A percentile compares a stretch with the other conserved stretches of the same genome.
Conservation (phyloP, 2,329 filamentous ascomycete species). For the Phyllosticta ampelicida region DNA sequence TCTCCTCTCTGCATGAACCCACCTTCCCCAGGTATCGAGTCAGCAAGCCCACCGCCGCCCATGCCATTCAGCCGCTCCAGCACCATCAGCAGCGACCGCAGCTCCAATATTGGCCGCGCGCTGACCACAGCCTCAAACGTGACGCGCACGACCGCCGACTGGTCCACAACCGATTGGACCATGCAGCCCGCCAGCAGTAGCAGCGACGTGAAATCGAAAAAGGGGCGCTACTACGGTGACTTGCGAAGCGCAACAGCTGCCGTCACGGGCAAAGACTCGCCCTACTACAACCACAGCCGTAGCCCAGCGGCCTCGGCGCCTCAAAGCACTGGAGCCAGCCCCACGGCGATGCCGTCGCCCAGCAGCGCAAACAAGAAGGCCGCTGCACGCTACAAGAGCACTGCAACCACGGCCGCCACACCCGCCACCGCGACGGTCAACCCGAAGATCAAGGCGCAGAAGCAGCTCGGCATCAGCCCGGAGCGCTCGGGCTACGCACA, state of each 20-base stretch:
- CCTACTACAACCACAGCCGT: conserved; percentile 13
- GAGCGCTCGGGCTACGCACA: conserved; percentile 21
- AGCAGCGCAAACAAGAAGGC: conserved; percentile 18
- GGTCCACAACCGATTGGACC: conserved; percentile 17
- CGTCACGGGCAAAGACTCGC: conserved; percentile 19
- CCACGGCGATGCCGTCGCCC: conserved; percentile 19
- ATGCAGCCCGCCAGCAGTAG: conserved; percentile 2
- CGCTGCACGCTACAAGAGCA: conserved; percentile 13
- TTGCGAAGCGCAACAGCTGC: conserved; percentile 32
- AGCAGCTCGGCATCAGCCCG: conserved; percentile 19
- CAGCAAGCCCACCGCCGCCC: neutral
- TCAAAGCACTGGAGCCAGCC: conserved; percentile 16
- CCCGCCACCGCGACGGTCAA: conserved; percentile 22
- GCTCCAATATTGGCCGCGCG: conserved; percentile 18
- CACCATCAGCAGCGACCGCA: conserved; percentile 6
- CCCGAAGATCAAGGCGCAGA: neutral
- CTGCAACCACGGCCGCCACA: neutral
- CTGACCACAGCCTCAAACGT: conserved; percentile 19
- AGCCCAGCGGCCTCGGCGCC: conserved; percentile 17
- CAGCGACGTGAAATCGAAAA: conserved; percentile 2
- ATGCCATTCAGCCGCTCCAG: conserved; percentile 2
- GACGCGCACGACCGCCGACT: conserved; percentile 15
- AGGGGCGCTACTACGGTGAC: conserved; percentile 34
- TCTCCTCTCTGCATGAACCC: conserved; percentile 39
- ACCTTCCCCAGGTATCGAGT: conserved; percentile 28